A percentile compares a stretch with the other conserved stretches of the same genome.
Evolutionary conservation across 148 eudicot genomes (phyloP).

Genomic region (Linanthus parryae): DNA sequence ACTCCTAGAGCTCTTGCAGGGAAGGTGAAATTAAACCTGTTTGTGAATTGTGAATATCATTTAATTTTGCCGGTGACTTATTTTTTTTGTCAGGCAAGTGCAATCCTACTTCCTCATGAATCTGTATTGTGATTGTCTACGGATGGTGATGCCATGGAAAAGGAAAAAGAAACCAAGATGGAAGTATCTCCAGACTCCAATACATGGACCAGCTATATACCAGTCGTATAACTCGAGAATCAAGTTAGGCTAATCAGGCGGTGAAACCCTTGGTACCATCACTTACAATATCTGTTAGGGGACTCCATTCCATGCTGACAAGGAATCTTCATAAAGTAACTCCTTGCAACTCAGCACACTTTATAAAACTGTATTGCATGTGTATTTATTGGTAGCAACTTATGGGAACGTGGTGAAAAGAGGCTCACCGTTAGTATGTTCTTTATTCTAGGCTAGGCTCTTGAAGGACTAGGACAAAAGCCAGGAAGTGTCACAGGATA

Average conservation of each 20-base stretch:
- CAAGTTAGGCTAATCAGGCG: constrained; percentile 56
- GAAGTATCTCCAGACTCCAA: constrained; percentile 81
- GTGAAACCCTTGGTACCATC: constrained; percentile 74
- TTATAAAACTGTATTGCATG: no score
- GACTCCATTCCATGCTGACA: constrained; percentile 68
- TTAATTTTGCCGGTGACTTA: no score
- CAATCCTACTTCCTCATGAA: constrained; percentile 82
- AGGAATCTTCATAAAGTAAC: constrained; percentile 93
- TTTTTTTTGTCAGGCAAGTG: constrained; percentile 58
- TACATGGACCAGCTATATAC: constrained; percentile 97
- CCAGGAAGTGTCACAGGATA: constrained; percentile 59
- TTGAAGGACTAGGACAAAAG: constrained; percentile 84
- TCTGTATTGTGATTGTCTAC: constrained; percentile 73
- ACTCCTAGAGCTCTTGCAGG: no score
- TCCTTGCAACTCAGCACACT: no score
- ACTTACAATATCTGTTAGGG: constrained; percentile 66
- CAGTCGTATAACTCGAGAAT: constrained; percentile 72
- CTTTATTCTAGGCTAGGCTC: no score
- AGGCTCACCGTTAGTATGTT: no score
- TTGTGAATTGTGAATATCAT: no score
- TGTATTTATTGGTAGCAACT: no score
- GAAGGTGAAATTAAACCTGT: no score
- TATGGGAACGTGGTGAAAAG: no score
- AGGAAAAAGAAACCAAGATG: constrained; percentile 62
- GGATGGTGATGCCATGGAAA: constrained; percentile 90